Evolutionary conservation across 768 basidiomycete genomes (phyloP).

Genomic region (Serpula lacrymans): DNA sequence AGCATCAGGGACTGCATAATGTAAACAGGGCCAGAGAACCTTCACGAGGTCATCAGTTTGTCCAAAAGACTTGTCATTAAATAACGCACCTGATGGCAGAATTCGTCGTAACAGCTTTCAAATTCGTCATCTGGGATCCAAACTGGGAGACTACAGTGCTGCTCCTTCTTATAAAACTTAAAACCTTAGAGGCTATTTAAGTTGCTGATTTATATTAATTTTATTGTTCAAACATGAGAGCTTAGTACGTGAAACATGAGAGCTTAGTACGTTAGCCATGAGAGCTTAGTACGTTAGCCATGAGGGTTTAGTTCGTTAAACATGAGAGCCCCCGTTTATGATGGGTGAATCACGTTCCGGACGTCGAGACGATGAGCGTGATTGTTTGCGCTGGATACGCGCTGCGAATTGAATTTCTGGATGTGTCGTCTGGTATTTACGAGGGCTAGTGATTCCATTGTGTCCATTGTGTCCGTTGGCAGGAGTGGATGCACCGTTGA

Average conservation of each 20-base stretch:
- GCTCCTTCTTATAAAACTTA: no score
- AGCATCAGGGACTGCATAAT: conserved; percentile 84
- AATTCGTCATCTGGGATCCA: conserved; percentile 86
- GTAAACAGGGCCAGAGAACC: conserved; percentile 85
- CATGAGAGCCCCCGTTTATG: no score
- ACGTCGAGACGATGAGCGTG: conserved; percentile 49
- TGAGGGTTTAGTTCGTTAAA: no score
- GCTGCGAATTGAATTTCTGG: conserved; percentile 33
- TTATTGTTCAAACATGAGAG: no score
- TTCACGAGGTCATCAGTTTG: conserved; percentile 12
- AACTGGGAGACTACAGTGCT: conserved; percentile 49
- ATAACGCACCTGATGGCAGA: conserved; percentile 71
- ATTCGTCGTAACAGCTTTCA: conserved; percentile 77
- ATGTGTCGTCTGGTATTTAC: conserved; percentile 52
- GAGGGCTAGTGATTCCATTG: conserved; percentile 26
- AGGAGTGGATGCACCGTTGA: conserved; percentile 9
- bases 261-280: no score
- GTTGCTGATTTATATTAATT: no score
- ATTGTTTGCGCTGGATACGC: conserved; percentile 48
- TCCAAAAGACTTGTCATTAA: conserved; percentile 15
- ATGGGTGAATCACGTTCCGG: no score
- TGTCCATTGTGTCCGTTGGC: conserved; percentile 6
- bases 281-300: no score
- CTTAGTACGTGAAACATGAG: no score
- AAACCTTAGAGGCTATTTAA: no score